Evolutionary conservation across 1,284 basidiomycete genomes (phyloP), one percentile per base, ranked within the genome.

Genomic region (Sparassis latifolia): DNA sequence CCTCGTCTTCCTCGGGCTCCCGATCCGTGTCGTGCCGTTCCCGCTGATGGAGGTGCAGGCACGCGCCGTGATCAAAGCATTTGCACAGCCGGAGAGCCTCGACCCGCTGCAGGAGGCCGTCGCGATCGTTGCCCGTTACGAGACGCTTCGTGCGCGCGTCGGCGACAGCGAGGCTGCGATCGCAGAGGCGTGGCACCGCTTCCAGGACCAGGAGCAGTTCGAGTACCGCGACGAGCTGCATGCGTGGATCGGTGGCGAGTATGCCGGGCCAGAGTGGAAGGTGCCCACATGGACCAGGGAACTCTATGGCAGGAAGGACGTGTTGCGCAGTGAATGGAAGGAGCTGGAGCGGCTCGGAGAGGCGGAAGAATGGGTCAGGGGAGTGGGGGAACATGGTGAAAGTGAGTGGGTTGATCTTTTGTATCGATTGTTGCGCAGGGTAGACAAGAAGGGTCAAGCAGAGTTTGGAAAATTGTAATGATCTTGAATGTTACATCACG

Each of bases 41-140:
- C 84, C 85, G 1, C 57, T 86, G 0, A 71, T 80, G 42, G 86
- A 90, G 62, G 80, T 78, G 0, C 87, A 90, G 64, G 80, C 82
- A 3, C 75, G 72, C 0, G 80, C 80, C 3, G 71, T 79, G 5
- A 61, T 80, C 12, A 70, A 72, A 28, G 78, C 74, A 0, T 82
- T 86, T 55, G 68, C 66, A 5, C 59, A 79, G 42, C 79, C 80
- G 0, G 60, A 64, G 10, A 61, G 71, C 30, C 65, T 89, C 7
- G 74, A 86, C 56, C 50, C 66, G 35, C 67, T 67, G 3, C 59
- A 65, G 33, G 84, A 84, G 59, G 67, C 71, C 0, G 66, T 69
- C 32, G 74, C 67, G 30, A 65, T 82, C 53, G 60, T 80, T 31
- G 64, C 70, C 10, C 76, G 79, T 2, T 78, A 77, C 51, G 71